Evolutionary conservation across 2,329 filamentous ascomycete species (phyloP).

Genomic region (Trichoderma gracile): DNA sequence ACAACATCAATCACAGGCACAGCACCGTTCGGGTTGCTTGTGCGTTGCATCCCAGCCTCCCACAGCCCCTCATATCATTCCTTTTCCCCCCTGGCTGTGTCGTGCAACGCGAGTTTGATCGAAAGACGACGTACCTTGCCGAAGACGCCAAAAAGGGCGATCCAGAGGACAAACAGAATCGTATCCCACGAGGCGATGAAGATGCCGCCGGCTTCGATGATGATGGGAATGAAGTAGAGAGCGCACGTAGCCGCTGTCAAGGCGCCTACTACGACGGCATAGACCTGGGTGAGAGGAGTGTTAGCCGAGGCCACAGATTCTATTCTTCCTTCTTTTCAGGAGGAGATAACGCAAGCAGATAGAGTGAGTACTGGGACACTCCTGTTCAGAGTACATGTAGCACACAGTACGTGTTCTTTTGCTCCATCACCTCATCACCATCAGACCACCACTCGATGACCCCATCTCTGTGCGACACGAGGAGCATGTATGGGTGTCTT

Average conservation of each 20-base stretch:
- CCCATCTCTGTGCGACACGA: neutral
- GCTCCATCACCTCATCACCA: too few relatives aligned
- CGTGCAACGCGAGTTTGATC: neutral
- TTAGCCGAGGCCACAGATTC: slow-evolving; percentile 10
- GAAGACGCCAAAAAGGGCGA: slow-evolving; percentile 80
- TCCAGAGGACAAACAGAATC: slow-evolving; percentile 75
- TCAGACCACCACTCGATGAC: neutral
- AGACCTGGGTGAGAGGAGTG: slow-evolving; percentile 51
- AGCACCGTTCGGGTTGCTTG: neutral
- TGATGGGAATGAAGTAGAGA: slow-evolving; percentile 65
- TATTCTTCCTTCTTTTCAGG: neutral
- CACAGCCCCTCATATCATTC: neutral
- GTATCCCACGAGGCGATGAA: slow-evolving; percentile 67
- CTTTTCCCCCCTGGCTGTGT: neutral
- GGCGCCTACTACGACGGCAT: slow-evolving; percentile 68
- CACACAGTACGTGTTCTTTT: neutral
- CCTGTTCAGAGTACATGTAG: neutral
- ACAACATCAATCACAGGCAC: neutral
- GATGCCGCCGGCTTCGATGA: slow-evolving; percentile 51
- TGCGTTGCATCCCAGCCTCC: neutral
- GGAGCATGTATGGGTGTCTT: slow-evolving; percentile 31
- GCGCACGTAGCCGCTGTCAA: slow-evolving; percentile 65
- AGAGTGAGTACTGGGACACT: neutral
- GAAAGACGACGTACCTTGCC: slow-evolving; percentile 54
- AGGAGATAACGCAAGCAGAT: too few relatives aligned